These are phyloP conservation scores for Tetraselmis chui DNA, from an alignment of 139 green algal species.

Conservation along the genomic window DNA sequence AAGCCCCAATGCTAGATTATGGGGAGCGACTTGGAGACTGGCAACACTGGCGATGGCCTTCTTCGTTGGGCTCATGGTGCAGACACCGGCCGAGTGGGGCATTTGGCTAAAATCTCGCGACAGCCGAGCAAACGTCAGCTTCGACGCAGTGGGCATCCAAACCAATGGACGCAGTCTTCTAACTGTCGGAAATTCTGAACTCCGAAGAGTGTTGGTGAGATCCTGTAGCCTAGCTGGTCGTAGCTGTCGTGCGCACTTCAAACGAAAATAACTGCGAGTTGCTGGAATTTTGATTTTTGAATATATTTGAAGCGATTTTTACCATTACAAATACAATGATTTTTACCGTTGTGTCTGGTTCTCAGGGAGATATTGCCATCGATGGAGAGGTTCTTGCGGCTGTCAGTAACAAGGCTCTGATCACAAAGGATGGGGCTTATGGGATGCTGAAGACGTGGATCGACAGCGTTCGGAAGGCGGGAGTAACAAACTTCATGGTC, in stretches of 20 bases:
- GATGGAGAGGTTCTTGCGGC: constrained; percentile 49
- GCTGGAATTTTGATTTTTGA: too few relatives aligned
- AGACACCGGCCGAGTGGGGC: not conserved
- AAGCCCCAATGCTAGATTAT: too few relatives aligned
- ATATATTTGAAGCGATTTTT: too few relatives aligned
- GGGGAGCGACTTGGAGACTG: too few relatives aligned
- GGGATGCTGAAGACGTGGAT: constrained; percentile 66
- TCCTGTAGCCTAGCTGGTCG: too few relatives aligned
- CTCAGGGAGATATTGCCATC: constrained; percentile 36
- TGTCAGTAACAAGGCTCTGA: constrained; percentile 35
- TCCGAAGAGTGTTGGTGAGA: not conserved
- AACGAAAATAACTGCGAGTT: too few relatives aligned
- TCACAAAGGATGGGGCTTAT: constrained; percentile 15
- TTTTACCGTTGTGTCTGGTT: too few relatives aligned
- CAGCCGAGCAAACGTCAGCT: too few relatives aligned
- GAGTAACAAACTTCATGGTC: constrained; percentile 65
- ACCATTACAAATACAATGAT: too few relatives aligned
- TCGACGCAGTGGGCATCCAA: too few relatives aligned
- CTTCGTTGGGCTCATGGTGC: not conserved
- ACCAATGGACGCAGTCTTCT: not conserved
- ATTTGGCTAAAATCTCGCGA: too few relatives aligned
- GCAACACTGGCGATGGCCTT: not conserved
- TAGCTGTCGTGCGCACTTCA: too few relatives aligned
- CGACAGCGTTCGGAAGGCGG: constrained; percentile 35
- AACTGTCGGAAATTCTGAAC: not conserved